A percentile compares a stretch with the other conserved stretches of the same genome.
These are phyloP conservation scores for Chloroidium sp. DNA, from an alignment of 163 green algal species.

Conservation along the genomic window DNA sequence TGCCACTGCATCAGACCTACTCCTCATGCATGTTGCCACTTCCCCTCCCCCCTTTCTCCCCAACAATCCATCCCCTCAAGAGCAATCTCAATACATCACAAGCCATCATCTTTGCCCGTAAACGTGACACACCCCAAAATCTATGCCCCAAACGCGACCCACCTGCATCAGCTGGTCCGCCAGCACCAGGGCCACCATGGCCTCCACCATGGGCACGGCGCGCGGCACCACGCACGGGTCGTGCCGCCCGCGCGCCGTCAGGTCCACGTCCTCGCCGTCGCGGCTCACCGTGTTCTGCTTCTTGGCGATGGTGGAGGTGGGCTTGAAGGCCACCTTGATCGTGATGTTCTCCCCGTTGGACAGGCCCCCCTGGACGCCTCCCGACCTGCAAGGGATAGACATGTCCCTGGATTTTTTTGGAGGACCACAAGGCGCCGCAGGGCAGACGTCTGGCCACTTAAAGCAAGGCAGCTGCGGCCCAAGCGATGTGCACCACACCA, in stretches of 20 bases:
- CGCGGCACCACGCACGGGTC: conserved; percentile 92
- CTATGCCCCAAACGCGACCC: not conserved
- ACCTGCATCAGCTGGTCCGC: conserved; percentile 88
- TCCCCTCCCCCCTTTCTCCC: no score
- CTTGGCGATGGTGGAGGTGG: conserved; percentile 87
- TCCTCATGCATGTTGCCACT: no score
- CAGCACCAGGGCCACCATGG: conserved; percentile 91
- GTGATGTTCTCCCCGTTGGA: conserved; percentile 96
- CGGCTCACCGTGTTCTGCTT: conserved; percentile 88
- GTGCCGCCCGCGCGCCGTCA: conserved; percentile 77
- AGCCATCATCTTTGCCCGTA: no score
- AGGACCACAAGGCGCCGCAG: no score
- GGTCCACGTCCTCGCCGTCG: conserved; percentile 62
- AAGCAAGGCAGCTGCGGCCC: no score
- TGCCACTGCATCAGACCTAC: no score
- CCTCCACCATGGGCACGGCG: conserved; percentile 97
- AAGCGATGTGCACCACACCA: no score
- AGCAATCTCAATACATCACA: no score
- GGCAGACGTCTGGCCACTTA: no score
- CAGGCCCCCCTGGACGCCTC: conserved; percentile 83
- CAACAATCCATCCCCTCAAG: no score
- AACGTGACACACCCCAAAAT: no score
- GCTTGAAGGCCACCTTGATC: conserved; percentile 94
- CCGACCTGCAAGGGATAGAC: conserved; percentile 39
- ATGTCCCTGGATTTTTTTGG: no score